Base-by-base conservation (phyloP, 768 basidiomycete genomes). In the Inosperma sp. region DNA sequence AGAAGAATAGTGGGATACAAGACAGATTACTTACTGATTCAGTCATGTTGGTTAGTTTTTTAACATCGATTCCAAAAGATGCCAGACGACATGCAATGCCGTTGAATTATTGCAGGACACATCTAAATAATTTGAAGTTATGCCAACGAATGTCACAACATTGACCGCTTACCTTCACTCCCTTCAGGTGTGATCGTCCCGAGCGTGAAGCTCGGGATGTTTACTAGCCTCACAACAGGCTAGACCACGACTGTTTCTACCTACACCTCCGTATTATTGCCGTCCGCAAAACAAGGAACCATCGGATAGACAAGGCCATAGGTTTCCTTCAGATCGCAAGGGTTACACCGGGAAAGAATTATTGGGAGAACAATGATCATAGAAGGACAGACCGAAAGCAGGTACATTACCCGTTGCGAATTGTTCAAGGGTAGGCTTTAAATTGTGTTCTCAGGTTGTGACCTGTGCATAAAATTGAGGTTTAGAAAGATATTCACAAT, bases 161-260 rank as follows among this genome's bases (percentile, higher is more conserved):
- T 30, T 23, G 9, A 30, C 8, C 6, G 66, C 82, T 23, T 44
- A 90, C 93, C 93, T 50, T 89, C 95, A 1, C 73, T 79, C 2
- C 95, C 95, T 62, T 98, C 94, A 0, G 96, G 89, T 1, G 94
- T 94, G 56, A 99, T 96, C 0, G 95, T 98, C 0, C 96, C 96
- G 0, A 97, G 73, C 65, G 98, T 99, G 29, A 97, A 93, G 48
- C 86, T 86, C 77, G 0, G 83, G 77, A 61, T 99, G 96, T 0
- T 75, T 72, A 0, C 85, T 84, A 36, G 77, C 71, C 39, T 85
- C 64, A 44, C 74, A 95, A 63, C 98, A 96, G 8, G 70, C 63
- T 25, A 98, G 67, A 0, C 88, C 95, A 61, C 98, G 96, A 0
- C 94, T 84, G 59, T 97, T 94, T 1, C 96, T 95, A n/a, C 82